Conservation (phyloP, 148 eudicot species). For the Rhododendron molle region DNA sequence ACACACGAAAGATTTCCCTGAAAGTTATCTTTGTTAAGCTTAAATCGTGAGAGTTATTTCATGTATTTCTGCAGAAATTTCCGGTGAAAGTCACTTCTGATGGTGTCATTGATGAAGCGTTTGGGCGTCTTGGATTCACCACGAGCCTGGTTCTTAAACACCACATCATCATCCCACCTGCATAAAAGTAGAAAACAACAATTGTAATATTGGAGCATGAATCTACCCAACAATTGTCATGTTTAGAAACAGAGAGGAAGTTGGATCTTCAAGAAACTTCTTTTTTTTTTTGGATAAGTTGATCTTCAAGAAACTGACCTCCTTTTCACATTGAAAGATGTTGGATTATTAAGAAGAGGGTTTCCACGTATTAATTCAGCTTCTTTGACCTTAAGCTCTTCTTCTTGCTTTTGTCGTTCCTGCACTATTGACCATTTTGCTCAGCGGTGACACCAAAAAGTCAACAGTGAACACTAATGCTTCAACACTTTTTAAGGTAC, state of each 20-base stretch:
- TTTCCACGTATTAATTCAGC: conserved; percentile 88
- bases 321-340: conserved; percentile 85
- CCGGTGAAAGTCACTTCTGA: conserved; percentile 86
- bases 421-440: conserved; percentile 11
- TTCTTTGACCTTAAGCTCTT: conserved; percentile 83
- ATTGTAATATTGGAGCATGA: background rate
- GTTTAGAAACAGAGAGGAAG: background rate
- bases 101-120: conserved; percentile 95
- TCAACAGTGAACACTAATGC: background rate
- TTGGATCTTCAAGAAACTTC: background rate
- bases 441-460: background rate
- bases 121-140: conserved; percentile 85
- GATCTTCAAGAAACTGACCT: conserved; percentile 43
- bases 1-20: background rate
- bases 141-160: conserved; percentile 96
- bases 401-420: conserved; percentile 76
- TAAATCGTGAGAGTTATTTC: conserved; percentile 38
- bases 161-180: conserved; percentile 99
- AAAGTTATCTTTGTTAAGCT: background rate
- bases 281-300: too few relatives aligned
- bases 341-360: conserved; percentile 70
- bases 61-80: conserved; percentile 94
- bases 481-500: background rate
- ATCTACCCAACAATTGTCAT: background rate
- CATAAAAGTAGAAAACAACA: background rate